Conservation (phyloP, 176 grass and related monocot genomes). For the Raddia distichophylla region DNA sequence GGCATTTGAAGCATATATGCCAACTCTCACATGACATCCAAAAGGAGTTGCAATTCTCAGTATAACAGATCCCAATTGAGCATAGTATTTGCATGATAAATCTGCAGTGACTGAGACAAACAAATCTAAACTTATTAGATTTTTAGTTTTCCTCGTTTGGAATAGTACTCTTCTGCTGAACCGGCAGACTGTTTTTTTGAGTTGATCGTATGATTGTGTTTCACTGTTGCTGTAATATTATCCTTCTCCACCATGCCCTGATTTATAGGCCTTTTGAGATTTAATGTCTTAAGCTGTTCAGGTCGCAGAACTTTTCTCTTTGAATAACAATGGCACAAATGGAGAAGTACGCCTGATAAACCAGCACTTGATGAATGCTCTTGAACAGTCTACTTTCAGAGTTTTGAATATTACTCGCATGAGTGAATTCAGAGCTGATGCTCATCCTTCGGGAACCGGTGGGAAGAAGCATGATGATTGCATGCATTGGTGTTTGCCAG, state of each 20-base stretch:
- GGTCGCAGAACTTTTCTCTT: constrained; percentile 72
- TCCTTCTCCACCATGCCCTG: background rate
- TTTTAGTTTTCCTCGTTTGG: constrained; percentile 3
- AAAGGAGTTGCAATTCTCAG: background rate
- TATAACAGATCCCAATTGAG: background rate
- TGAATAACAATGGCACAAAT: constrained; percentile 74
- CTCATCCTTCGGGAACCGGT: constrained; percentile 82
- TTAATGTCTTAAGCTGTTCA: constrained; percentile 39
- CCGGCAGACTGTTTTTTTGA: background rate
- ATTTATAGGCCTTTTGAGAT: constrained; percentile 1
- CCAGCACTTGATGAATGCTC: constrained; percentile 55
- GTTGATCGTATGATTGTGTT: background rate
- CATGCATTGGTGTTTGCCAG: constrained; percentile 99
- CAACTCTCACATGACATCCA: background rate
- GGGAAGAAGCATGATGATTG: constrained; percentile 92
- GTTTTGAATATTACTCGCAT: constrained; percentile 70
- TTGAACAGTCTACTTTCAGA: constrained; percentile 61
- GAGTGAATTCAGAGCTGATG: constrained; percentile 95
- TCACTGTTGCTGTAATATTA: constrained; percentile 3
- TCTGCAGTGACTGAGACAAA: background rate
- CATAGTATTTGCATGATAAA: background rate
- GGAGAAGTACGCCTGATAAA: constrained; percentile 70
- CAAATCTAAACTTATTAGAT: background rate
- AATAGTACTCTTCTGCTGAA: background rate
- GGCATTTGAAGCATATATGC: background rate